These are phyloP conservation scores for Rubus idaeus DNA, from an alignment of 306 rosid genomes.

Conservation along the genomic window DNA sequence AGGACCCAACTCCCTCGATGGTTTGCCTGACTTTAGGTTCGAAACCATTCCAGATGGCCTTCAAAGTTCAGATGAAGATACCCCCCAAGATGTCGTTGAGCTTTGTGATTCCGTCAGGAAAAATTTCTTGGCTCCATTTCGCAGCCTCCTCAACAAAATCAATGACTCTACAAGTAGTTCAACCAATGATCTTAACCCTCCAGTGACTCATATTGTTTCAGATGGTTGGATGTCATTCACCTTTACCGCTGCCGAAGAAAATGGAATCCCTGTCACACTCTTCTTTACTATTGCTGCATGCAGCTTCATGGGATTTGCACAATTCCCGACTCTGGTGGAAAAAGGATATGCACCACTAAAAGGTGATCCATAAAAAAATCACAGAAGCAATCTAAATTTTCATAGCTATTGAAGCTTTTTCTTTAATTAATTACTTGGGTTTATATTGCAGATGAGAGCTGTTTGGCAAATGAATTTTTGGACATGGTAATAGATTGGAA, in stretches of 20 bases:
- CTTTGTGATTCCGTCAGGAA: constrained; percentile 5
- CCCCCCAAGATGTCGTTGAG: background rate
- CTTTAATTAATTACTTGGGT: too few relatives aligned
- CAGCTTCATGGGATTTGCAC: background rate
- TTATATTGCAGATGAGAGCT: background rate
- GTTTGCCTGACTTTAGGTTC: background rate
- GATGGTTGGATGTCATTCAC: constrained; percentile 5
- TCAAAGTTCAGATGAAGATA: background rate
- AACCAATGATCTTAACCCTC: background rate
- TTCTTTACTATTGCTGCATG: constrained; percentile 15
- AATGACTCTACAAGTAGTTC: background rate
- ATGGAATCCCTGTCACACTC: background rate
- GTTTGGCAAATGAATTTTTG: background rate
- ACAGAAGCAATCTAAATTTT: too few relatives aligned
- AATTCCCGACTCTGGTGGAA: constrained; percentile 4
- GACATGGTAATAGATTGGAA: background rate
- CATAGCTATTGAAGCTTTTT: background rate
- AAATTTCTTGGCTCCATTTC: background rate
- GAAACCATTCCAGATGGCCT: constrained; percentile 16
- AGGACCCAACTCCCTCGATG: background rate
- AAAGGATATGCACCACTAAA: constrained; percentile 21
- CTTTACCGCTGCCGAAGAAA: background rate
- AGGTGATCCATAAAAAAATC: background rate
- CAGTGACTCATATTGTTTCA: background rate
- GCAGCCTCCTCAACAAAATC: background rate